A percentile compares a stretch with the other conserved stretches of the same genome.
phyloP scores from a whole-genome alignment of 148 eudicot genomes.

The Rhododendron kiyosumense region DNA sequence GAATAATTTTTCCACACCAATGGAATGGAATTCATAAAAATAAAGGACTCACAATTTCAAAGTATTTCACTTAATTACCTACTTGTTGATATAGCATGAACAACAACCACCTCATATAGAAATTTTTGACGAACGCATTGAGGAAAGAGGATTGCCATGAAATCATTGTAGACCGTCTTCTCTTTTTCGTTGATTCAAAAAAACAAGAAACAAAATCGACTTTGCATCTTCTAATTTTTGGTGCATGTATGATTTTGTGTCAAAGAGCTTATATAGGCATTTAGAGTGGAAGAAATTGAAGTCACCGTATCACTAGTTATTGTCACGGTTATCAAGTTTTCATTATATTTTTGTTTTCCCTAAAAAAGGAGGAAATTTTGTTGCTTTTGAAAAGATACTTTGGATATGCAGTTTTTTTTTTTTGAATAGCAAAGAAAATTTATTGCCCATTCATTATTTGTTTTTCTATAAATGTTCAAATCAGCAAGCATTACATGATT shows the following conservation, averaged over 20 bases:
- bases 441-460: not conserved
- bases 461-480: not conserved
- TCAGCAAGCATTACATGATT: not conserved
- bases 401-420: not conserved
- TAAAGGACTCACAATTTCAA: no score
- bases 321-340: not conserved
- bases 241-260: not conserved
- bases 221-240: no score
- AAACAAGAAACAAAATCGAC: no score
- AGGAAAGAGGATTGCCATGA: no score
- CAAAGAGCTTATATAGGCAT: not conserved
- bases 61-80: no score
- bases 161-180: no score
- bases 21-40: no score
- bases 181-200: fast-evolving
- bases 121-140: no score
- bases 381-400: not conserved
- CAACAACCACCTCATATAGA: no score
- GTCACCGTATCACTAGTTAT: not conserved
- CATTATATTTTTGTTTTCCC: not conserved
- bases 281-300: not conserved
- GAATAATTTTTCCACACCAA: no score
- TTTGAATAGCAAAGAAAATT: no score
- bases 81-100: no score
- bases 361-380: not conserved